These are phyloP conservation scores for Mentha longifolia DNA, from an alignment of 257 asterid species.

Conservation along the genomic window DNA sequence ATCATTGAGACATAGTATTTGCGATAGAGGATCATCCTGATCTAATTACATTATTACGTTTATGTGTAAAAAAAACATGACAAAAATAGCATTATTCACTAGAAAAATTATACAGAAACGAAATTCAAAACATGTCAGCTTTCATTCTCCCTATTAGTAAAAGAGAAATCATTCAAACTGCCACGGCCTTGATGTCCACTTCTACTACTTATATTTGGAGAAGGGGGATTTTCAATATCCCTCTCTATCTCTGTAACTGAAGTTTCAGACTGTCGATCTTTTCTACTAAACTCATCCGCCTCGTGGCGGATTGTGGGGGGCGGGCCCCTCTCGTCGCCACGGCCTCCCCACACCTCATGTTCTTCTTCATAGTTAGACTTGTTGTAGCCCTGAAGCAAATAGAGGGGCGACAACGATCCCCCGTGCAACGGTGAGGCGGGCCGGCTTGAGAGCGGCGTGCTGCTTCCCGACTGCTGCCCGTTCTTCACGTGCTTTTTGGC, in stretches of 20 bases:
- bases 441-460: slow-evolving; percentile 64
- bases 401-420: slow-evolving; percentile 60
- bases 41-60: too few species aligned
- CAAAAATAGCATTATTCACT: not conserved
- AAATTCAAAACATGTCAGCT: not conserved
- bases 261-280: not conserved
- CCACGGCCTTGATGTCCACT: slow-evolving; percentile 25
- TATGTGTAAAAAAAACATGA: not conserved
- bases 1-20: too few species aligned
- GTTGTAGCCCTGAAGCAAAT: slow-evolving; percentile 52
- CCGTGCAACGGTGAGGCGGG: slow-evolving; percentile 68
- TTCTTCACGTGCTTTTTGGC: slow-evolving; percentile 71
- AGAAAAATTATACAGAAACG: not conserved
- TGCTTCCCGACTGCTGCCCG: slow-evolving; percentile 48
- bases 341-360: not conserved
- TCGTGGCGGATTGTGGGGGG: slow-evolving; percentile 25
- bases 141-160: slow-evolving; percentile 34
- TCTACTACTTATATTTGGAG: slow-evolving; percentile 5
- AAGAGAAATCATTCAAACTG: slow-evolving; percentile 41
- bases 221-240: slow-evolving; percentile 37
- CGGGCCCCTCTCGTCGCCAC: slow-evolving; percentile 26
- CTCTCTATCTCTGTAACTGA: slow-evolving; percentile 33
- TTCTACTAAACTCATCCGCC: slow-evolving; percentile 11
- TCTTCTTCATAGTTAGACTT: slow-evolving; percentile 38
- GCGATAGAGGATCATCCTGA: too few species aligned